phyloP scores from a whole-genome alignment of 2,329 filamentous ascomycete species.

The Pestalotiopsis sp. region DNA sequence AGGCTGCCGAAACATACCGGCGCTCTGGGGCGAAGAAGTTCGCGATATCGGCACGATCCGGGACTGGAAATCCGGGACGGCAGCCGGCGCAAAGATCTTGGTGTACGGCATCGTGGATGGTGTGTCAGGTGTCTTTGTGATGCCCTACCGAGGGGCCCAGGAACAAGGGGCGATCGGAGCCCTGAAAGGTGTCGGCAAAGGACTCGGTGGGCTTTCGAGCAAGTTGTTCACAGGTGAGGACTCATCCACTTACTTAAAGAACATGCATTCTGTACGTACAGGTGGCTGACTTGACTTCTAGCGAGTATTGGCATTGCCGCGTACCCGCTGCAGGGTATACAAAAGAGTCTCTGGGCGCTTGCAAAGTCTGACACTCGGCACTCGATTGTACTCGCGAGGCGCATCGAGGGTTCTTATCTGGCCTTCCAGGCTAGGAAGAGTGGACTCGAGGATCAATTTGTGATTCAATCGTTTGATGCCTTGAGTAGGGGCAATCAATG shows the following conservation, averaged over 20 bases:
- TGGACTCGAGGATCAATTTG: background rate
- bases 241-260: too few species aligned
- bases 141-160: slow-evolving; percentile 42
- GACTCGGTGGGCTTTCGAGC: slow-evolving; percentile 30
- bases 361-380: background rate
- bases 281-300: background rate
- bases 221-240: slow-evolving; percentile 20
- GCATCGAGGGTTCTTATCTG: background rate
- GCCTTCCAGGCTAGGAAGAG: background rate
- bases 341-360: background rate
- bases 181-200: slow-evolving; percentile 44
- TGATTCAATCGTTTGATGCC: background rate
- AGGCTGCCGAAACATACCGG: slow-evolving; percentile 54
- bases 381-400: background rate
- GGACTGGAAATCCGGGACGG: slow-evolving; percentile 45
- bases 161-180: slow-evolving; percentile 41
- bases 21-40: slow-evolving; percentile 52
- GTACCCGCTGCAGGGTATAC: background rate
- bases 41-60: slow-evolving; percentile 36
- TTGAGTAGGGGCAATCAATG: background rate
- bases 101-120: slow-evolving; percentile 46
- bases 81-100: slow-evolving; percentile 46
- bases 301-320: background rate
- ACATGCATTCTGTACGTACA: too few species aligned
- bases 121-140: slow-evolving; percentile 43